Base-by-base conservation (phyloP, 2,329 filamentous ascomycete species). In the Phaeosphaeria sp. region DNA sequence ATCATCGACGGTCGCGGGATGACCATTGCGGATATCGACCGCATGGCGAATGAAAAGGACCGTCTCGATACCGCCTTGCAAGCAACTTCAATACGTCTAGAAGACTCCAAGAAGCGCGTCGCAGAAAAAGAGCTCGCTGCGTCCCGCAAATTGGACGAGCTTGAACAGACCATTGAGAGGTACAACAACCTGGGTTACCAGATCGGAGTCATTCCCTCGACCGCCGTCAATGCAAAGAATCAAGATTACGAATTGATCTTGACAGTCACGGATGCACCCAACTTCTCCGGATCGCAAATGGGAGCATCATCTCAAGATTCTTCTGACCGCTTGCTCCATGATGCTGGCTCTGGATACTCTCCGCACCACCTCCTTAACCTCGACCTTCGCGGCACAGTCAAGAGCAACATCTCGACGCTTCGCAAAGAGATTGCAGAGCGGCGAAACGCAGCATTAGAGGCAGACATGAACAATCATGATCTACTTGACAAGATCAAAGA, bases 1-100 rank as follows among this genome's bases (percentile, higher is more conserved):
- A 89, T 90, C 27, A 93, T 99, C 25, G 95, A 98, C 77, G 89
- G 90, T 67, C 92, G 96, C 73, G 95, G 95, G 2, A 93, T 99
- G 75, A 96, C 93, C 71, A 96, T 97, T 79, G 91, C 95, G 79
- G 95, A 99, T 84, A 98, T 99, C 73, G 95, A 99, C 84, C 92
- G 95, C 77, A 97, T 99, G 94, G 97, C 93, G 67, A 89, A 91
- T 36, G 95, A 99, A 77, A 89, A 93, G 52, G 95, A 99, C 72
- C 89, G 95, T 47, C 85, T 99, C n/a, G 92, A 96, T 64, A 93
- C 90, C 69, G 91, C 89, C 43, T 89, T 97, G 46, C 92, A 97
- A 68, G 86, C 89, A 1, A 90, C 92, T 0, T 84, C 87, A 6
- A 83, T 86, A 54, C 86, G 92, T 52, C 83, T 97, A 0, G 93